Evolutionary conservation across 1,284 basidiomycete genomes (phyloP), one percentile per base, ranked within the genome.

Genomic region (Boletus semigastroideus): DNA sequence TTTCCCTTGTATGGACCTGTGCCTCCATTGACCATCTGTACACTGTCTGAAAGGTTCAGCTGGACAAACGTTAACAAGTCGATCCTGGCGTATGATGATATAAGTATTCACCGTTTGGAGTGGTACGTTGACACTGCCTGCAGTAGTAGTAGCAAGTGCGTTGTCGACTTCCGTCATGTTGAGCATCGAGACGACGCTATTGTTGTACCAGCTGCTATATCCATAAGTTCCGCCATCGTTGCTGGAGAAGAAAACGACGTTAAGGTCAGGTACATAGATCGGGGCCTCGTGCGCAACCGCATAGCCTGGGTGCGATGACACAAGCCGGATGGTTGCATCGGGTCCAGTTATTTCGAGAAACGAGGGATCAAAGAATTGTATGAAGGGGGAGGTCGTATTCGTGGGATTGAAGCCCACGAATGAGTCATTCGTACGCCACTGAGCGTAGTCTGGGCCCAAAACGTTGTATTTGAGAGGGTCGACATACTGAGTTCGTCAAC

Each of bases 241-340:
- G 55, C 77, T 78, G 13, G 71, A 64, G 49, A 81, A 82, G 62
- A 75, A 80, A 7, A 90, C 70, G 53, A 83, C 78, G 57, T 88
- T 78, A 14, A 81, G 84, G 14, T 70, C 73, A 1, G 80, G 71
- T 11, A 78, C 69, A 68, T 83, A 89, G 2, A 88, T 76, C 0
- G 83, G 83, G 2, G 87, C 88, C 67, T 91, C 88, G 59, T 90
- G 88, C 20, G 87, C 87, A 56, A 88, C 80, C 0, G 84, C 81
- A 61, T 80, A 87, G 16, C 77, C 77, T 1, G 75, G 70, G 55
- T 82, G 79, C 1, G 76, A 76, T 0, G 83, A 80, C 20, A 91
- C 76, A 52, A 78, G 67, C 5, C 76, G 76, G 44, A 90, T 77
- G 1, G 78, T 78, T 4, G 88, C 79, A 33, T 72, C 70, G 6